Conservation (phyloP, 1,284 basidiomycete genomes). For the Cryptococcus jaspeensis region DNA sequence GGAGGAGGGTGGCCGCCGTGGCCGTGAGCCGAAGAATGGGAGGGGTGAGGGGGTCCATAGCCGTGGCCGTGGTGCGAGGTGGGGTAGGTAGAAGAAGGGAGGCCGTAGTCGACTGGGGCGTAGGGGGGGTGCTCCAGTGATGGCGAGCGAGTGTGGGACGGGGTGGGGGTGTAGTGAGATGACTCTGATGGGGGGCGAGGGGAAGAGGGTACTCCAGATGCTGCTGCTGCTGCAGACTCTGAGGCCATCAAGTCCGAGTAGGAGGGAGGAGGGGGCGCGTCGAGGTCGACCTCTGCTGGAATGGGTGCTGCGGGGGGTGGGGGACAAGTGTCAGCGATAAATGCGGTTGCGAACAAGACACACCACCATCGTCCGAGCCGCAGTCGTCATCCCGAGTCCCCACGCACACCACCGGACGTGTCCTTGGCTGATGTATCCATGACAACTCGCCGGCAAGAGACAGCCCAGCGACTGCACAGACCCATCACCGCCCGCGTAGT, state of each 20-base stretch:
- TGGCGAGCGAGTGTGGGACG: conserved; percentile 17
- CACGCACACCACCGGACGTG: too few relatives aligned
- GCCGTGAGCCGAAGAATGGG: not conserved
- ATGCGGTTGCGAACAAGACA: too few relatives aligned
- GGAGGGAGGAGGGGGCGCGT: conserved; percentile 35
- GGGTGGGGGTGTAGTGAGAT: not conserved
- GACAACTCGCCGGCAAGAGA: not conserved
- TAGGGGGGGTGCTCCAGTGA: conserved; percentile 35
- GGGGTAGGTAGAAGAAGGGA: conserved; percentile 20
- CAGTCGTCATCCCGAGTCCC: too few relatives aligned
- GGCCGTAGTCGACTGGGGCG: conserved; percentile 44
- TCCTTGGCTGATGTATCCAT: not conserved
- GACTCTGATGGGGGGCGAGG: conserved; percentile 20
- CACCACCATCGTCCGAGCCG: too few relatives aligned
- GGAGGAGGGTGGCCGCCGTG: conserved; percentile 14
- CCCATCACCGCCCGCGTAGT: not conserved
- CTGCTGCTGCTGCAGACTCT: conserved; percentile 20
- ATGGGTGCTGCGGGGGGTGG: conserved; percentile 2
- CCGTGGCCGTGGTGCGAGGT: conserved; percentile 11
- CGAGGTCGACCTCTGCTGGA: conserved; percentile 17
- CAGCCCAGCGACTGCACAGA: not conserved
- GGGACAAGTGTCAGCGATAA: not conserved
- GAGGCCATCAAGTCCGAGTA: conserved; percentile 36
- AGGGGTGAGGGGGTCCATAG: not conserved
- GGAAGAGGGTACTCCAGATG: conserved; percentile 16